phyloP scores from a whole-genome alignment of 2,329 filamentous ascomycete species.

The Metarhizium sp. region DNA sequence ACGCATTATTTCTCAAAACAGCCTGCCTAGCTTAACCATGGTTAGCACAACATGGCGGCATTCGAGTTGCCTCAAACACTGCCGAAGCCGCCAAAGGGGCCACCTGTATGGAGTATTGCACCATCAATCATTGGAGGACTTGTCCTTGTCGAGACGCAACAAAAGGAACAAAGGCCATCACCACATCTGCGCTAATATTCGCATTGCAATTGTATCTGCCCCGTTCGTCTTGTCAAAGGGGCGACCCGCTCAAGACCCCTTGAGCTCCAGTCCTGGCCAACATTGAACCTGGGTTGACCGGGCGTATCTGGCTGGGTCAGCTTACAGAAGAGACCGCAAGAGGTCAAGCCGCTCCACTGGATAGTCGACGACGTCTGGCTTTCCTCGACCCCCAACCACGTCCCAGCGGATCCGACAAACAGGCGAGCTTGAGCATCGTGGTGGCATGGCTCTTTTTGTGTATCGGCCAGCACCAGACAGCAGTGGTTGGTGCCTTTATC shows the following conservation, averaged over 20 bases:
- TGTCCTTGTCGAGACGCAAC: neutral
- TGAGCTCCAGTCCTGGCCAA: constrained; percentile 1
- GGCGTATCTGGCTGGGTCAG: neutral
- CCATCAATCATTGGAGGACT: neutral
- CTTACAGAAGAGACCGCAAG: neutral
- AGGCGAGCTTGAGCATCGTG: neutral
- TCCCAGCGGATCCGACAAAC: neutral
- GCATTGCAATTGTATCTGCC: constrained; percentile 1
- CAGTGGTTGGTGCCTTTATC: neutral
- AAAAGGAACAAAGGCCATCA: neutral
- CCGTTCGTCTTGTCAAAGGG: constrained; percentile 3
- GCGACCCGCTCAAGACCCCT: constrained; percentile 3
- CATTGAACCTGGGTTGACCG: neutral
- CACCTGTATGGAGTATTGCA: neutral
- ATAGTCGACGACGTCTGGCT: neutral
- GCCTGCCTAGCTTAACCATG: neutral
- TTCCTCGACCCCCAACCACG: neutral
- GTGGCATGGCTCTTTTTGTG: neutral
- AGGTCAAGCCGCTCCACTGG: neutral
- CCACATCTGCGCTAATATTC: neutral
- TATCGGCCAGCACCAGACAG: neutral
- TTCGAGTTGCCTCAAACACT: neutral
- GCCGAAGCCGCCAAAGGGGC: neutral
- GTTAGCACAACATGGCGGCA: neutral
- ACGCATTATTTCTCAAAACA: neutral